Percentiles rank a stretch among this genome's conserved stretches.
Evolutionary conservation across 2,329 filamentous ascomycete species (phyloP).

Genomic region (Raffaelea albimanens): DNA sequence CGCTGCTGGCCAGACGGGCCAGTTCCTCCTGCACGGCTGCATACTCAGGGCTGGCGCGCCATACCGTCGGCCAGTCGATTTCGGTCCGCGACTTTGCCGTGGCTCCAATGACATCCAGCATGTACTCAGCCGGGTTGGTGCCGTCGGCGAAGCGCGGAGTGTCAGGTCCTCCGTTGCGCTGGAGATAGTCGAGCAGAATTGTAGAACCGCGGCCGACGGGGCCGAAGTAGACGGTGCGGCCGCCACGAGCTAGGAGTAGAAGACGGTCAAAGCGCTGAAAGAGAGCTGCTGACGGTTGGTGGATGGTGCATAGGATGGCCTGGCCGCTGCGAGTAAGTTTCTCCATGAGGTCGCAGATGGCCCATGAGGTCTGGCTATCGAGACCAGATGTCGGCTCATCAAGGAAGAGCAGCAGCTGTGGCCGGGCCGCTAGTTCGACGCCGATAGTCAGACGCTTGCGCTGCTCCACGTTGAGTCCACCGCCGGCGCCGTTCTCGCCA

Average conservation of each 20-base stretch:
- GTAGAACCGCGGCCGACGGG: conserved; percentile 59
- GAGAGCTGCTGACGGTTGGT: conserved; percentile 91
- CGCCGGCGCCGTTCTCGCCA: conserved; percentile 81
- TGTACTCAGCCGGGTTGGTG: conserved; percentile 77
- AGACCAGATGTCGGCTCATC: conserved; percentile 94
- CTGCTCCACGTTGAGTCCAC: conserved; percentile 63
- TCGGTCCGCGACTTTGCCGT: conserved; percentile 54
- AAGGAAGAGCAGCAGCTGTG: conserved; percentile 79
- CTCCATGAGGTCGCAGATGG: conserved; percentile 78
- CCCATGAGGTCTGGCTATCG: conserved; percentile 89
- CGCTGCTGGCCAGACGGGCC: conserved; percentile 25
- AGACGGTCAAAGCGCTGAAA: conserved; percentile 86
- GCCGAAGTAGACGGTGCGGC: conserved; percentile 73
- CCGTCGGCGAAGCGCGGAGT: conserved; percentile 54
- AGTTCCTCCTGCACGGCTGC: conserved; percentile 62
- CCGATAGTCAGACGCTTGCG: conserved; percentile 73
- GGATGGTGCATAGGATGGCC: conserved; percentile 93
- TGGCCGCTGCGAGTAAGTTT: conserved; percentile 84
- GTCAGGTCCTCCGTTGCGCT: conserved; percentile 61
- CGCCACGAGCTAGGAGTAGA: conserved; percentile 69
- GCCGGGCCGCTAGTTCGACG: conserved; percentile 77
- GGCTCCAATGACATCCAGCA: conserved; percentile 56
- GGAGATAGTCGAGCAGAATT: conserved; percentile 65
- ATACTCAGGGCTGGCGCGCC: conserved; percentile 38
- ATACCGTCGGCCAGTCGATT: conserved; percentile 49